These are phyloP conservation scores for Prunella vulgaris DNA, from an alignment of 257 asterid species.

Conservation along the genomic window DNA sequence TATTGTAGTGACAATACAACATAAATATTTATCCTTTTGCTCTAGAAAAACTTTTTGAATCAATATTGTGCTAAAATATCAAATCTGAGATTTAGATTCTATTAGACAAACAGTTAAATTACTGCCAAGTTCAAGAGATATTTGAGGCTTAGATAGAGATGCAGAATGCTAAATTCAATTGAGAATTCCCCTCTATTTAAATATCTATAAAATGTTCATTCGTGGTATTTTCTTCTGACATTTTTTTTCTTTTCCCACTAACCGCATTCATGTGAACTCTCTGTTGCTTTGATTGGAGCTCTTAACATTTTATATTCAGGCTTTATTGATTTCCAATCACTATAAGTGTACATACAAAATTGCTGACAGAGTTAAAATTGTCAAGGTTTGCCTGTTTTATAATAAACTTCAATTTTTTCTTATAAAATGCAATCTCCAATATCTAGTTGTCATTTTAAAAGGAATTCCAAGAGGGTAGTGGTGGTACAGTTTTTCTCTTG, in stretches of 20 bases:
- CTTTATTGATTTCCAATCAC: slow-evolving; percentile 47
- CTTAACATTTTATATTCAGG: slow-evolving; percentile 35
- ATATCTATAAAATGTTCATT: background rate
- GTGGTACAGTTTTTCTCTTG: slow-evolving; percentile 79
- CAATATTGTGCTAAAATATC: background rate
- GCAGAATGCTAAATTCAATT: background rate
- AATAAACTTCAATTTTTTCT: background rate
- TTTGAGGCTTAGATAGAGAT: background rate
- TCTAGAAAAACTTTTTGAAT: background rate
- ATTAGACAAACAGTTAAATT: background rate
- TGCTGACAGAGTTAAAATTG: slow-evolving; percentile 62
- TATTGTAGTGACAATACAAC: too few species aligned
- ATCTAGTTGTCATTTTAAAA: slow-evolving; percentile 24
- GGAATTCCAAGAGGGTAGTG: slow-evolving; percentile 90
- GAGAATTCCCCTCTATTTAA: background rate
- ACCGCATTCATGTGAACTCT: slow-evolving; percentile 1
- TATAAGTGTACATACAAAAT: slow-evolving; percentile 78
- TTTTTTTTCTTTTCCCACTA: background rate
- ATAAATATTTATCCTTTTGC: too few species aligned
- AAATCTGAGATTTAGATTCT: background rate
- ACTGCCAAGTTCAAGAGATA: background rate
- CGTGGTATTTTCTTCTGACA: background rate
- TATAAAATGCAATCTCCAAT: slow-evolving; percentile 3
- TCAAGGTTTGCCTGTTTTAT: slow-evolving; percentile 54
- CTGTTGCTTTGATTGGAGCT: slow-evolving; percentile 16